Percentiles rank a stretch among this genome's conserved stretches.
Conservation (phyloP, 371 early-diverging fungal genomes). For the Syncephalastrum racemosum region DNA sequence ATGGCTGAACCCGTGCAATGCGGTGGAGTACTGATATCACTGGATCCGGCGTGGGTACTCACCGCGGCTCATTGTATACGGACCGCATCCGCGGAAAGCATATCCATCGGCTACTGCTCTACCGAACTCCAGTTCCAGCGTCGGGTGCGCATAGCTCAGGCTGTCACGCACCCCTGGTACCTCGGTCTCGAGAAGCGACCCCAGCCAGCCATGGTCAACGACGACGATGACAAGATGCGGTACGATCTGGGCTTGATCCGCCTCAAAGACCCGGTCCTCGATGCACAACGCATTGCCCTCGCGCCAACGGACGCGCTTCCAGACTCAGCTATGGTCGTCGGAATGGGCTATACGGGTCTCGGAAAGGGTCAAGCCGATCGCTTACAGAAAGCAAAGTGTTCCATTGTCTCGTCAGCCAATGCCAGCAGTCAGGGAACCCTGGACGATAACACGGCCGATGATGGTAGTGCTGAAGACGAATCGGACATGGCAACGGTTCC, state of each 20-base stretch:
- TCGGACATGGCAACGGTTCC: slow-evolving; percentile 5
- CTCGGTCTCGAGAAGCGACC: slow-evolving; percentile 12
- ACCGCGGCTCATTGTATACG: slow-evolving; percentile 38
- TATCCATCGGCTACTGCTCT: too few species aligned
- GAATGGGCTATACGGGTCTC: slow-evolving; percentile 29
- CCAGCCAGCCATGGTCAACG: slow-evolving; percentile 4
- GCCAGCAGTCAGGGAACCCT: not conserved
- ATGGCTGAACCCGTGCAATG: slow-evolving; percentile 26
- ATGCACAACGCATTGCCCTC: not conserved
- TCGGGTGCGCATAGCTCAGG: not conserved
- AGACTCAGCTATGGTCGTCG: slow-evolving; percentile 4
- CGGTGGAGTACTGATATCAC: slow-evolving; percentile 34
- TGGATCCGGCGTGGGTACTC: slow-evolving; percentile 39
- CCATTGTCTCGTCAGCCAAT: slow-evolving; percentile 7
- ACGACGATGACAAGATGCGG: not conserved
- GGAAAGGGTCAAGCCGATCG: slow-evolving; percentile 11
- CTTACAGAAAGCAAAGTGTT: slow-evolving; percentile 14
- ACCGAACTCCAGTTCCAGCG: too few species aligned
- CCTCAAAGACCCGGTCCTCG: not conserved
- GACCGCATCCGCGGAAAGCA: not conserved
- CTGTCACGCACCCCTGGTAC: slow-evolving; percentile 1
- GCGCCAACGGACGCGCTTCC: not conserved
- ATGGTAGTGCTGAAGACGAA: slow-evolving; percentile 4
- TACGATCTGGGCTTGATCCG: not conserved
- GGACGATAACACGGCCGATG: too few species aligned